These are phyloP conservation scores for Cymbidium sinense DNA, from an alignment of 106 monocot species.

Conservation along the genomic window DNA sequence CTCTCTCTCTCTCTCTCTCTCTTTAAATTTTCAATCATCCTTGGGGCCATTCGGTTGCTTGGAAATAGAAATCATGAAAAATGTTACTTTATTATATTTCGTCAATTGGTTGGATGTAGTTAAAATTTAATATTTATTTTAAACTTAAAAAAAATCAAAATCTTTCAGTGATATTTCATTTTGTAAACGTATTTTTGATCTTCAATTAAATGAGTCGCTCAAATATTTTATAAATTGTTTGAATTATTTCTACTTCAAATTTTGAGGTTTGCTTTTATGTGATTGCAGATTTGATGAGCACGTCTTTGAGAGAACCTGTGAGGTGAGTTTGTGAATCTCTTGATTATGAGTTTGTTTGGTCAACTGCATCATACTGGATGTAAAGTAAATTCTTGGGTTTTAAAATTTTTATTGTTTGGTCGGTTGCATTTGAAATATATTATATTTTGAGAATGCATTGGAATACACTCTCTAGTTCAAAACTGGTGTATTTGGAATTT, in stretches of 20 bases:
- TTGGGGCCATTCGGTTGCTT: neutral
- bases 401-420: too few species aligned
- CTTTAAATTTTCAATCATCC: too few species aligned
- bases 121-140: neutral
- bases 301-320: conserved; percentile 37
- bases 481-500: too few species aligned
- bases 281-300: conserved; percentile 43
- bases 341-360: too few species aligned
- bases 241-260: neutral
- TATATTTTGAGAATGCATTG: too few species aligned
- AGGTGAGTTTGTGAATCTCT: conserved; percentile 21
- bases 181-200: neutral
- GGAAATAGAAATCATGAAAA: too few species aligned
- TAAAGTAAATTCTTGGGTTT: too few species aligned
- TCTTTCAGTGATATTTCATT: neutral
- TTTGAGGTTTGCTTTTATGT: conserved; percentile 6
- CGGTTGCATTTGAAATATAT: too few species aligned
- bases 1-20: too few species aligned
- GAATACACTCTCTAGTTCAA: too few species aligned
- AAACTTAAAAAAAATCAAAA: neutral
- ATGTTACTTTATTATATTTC: too few species aligned
- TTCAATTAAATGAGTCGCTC: neutral
- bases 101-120: neutral
- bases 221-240: neutral
- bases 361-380: too few species aligned